These are phyloP conservation scores for Starmerella vitae DNA, from an alignment of 805 yeast species.

Conservation along the genomic window DNA sequence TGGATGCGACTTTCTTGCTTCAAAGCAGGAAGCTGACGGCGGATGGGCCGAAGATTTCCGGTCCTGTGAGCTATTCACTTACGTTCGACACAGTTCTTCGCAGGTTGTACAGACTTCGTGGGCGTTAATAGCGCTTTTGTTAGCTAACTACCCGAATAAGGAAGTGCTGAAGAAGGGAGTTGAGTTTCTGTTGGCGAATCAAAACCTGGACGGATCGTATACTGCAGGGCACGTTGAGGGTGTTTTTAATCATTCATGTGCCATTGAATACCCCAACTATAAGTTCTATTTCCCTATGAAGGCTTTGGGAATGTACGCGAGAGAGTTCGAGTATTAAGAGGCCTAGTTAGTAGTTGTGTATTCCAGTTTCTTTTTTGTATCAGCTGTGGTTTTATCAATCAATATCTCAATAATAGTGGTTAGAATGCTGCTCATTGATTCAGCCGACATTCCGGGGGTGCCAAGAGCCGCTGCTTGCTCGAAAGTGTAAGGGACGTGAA, in stretches of 20 bases:
- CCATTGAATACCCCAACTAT: slow-evolving; percentile 92
- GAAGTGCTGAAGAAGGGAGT: slow-evolving; percentile 52
- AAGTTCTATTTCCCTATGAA: slow-evolving; percentile 80
- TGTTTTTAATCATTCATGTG: slow-evolving; percentile 87
- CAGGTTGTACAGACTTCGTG: slow-evolving; percentile 84
- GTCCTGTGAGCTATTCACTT: slow-evolving; percentile 66
- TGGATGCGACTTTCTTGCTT: slow-evolving; percentile 76
- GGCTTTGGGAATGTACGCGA: slow-evolving; percentile 65
- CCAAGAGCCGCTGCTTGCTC: slow-evolving; percentile 5
- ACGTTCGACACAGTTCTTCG: slow-evolving; percentile 50
- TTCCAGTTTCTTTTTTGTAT: too few species aligned
- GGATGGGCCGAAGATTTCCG: slow-evolving; percentile 98
- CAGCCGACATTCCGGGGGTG: slow-evolving; percentile 6
- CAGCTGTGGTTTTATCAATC: too few species aligned
- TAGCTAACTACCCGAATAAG: slow-evolving; percentile 68
- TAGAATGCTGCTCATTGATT: slow-evolving; percentile 7
- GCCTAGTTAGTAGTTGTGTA: too few species aligned
- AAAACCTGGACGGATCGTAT: slow-evolving; percentile 71
- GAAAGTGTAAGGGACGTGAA: slow-evolving; percentile 16
- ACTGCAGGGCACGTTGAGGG: slow-evolving; percentile 78
- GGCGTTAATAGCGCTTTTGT: slow-evolving; percentile 69
- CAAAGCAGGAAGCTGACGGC: slow-evolving; percentile 72
- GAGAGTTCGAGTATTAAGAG: too few species aligned
- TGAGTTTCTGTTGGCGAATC: slow-evolving; percentile 47
- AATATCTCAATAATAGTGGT: too few species aligned